Evolutionary conservation across 805 yeast species (phyloP), one percentile per base, ranked within the genome.

Genomic region (Spathaspora arborariae): DNA sequence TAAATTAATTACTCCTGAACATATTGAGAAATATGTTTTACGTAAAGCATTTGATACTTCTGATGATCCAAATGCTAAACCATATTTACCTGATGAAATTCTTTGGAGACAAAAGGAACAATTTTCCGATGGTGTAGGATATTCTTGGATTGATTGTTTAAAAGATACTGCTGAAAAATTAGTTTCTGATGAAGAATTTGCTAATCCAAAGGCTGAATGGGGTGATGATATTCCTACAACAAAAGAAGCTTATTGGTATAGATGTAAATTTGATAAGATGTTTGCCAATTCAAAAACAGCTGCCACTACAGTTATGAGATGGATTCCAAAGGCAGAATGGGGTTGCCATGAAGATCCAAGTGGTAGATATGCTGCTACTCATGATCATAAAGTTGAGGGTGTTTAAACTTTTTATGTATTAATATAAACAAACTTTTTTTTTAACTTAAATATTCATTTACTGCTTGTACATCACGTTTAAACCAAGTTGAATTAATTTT

Each of bases 281-380:
- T 94, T 90, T 86, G 55, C 61, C 44, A 87, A 91, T 51, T 78
- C 82, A 70, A 56, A 58, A 45, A 94, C 97, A 55, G 99, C 96
- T 54, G 97, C 96, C 49, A 74, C 82, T 36, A 94, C 99, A 16
- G 99, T 94, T 50, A 90, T 88, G 97, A 86, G 99, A 80, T 94
- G 99, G 99, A 74, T 94, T 71, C 99, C 99, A 67, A 94, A 94
- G 80, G 98, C 98, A 53, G 99, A 94, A 70, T 94, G 99, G 99
- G 99, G 99, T 56, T 94, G 99, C 75, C 90, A 91, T 63, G 96
- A 85, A 60, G 99, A 94, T 72, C 99, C 99, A 45, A 87, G 96
- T 47, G 99, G 99, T 56, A 88, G 99, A 76, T 92, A 77, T 65
- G 97, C 96, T 57, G 81, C 87, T 75, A 82, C 86, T 58, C 99